phyloP scores from a whole-genome alignment of 305 asterid species.

The Galium porrigens region DNA sequence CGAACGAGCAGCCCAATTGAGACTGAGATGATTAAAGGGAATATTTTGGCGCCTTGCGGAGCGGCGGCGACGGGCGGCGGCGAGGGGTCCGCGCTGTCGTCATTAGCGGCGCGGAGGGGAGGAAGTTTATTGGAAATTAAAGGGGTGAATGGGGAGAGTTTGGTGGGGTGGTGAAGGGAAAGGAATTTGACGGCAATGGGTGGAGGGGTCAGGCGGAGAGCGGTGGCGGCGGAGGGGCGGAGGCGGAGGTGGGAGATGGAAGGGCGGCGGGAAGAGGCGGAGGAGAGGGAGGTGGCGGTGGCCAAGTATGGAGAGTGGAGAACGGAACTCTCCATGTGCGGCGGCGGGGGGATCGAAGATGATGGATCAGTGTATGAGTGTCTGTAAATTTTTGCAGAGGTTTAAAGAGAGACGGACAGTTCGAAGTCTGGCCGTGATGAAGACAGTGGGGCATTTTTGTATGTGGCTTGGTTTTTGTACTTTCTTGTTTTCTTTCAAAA shows the following conservation, averaged over 20 bases:
- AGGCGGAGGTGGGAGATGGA: constrained; percentile 29
- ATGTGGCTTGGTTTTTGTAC: neutral
- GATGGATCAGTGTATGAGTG: constrained; percentile 8
- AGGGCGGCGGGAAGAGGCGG: constrained; percentile 28
- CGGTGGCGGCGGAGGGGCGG: constrained; percentile 20
- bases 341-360: neutral
- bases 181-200: constrained; percentile 18
- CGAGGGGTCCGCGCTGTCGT: constrained; percentile 14
- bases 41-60: constrained; percentile 44
- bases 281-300: constrained; percentile 18
- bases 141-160: constrained; percentile 19
- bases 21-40: constrained; percentile 53
- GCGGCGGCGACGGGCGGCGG: constrained; percentile 16
- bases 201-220: constrained; percentile 16
- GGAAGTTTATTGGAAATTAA: constrained; percentile 15
- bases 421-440: constrained; percentile 18
- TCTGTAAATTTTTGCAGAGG: neutral
- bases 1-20: constrained; percentile 56
- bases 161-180: constrained; percentile 17
- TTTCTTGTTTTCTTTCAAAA: neutral
- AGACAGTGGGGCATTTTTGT: constrained; percentile 12
- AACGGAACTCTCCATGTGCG: constrained; percentile 56
- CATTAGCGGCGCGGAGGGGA: constrained; percentile 15
- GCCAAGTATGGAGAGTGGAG: constrained; percentile 35
- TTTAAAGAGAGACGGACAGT: constrained; percentile 18